Evolutionary conservation across 306 rosid species (phyloP), one percentile per base, ranked within the genome.

Genomic region (Spatholobus suberectus): DNA sequence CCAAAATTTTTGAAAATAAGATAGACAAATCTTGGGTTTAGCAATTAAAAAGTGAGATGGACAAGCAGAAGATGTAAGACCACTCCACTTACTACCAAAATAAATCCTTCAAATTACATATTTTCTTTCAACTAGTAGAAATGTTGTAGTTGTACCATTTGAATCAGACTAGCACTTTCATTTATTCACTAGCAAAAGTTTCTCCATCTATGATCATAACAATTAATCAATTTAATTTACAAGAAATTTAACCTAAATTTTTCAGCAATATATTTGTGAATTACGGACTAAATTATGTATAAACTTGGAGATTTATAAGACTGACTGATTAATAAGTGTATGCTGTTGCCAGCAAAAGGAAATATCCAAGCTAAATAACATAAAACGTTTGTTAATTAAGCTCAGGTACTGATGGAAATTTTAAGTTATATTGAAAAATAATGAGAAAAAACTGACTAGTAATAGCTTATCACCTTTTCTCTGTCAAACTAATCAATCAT

Each of bases 401-500:
- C 24, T n/a, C 13, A 3, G 32, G 35, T 37, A 29, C 32, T 5
- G 43, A 40, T 23, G 77, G 8, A 23, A 58, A 79, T 5, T 69
- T 80, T 18, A 37, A 80, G 40, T 41, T 17, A 61, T 32, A 52
- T 11, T 35, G 61, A 76, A 80, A 59, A 51, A 44, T 57, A 34
- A 66, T 12, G 37, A 69, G 78, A 66, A 65, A 75, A 82, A 37
- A 68, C 26, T 57, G 67, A 40, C 35, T 17, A 27, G 35, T 44
- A 52, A 40, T 65, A 74, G 75, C 72, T 78, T 23, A 35, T 43
- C 21, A 79, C 21, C 27, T 75, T 61, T 71, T 62, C 26, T 72
- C 37, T 34, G 66, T 73, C 74, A 74, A 75, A 84, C 54, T 61
- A 44, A 65, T 70, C 75, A 70, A 59, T 62, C 58, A 82, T 68